Conservation (phyloP, 2,329 filamentous ascomycete species). For the Albophoma yamanashiensis region DNA sequence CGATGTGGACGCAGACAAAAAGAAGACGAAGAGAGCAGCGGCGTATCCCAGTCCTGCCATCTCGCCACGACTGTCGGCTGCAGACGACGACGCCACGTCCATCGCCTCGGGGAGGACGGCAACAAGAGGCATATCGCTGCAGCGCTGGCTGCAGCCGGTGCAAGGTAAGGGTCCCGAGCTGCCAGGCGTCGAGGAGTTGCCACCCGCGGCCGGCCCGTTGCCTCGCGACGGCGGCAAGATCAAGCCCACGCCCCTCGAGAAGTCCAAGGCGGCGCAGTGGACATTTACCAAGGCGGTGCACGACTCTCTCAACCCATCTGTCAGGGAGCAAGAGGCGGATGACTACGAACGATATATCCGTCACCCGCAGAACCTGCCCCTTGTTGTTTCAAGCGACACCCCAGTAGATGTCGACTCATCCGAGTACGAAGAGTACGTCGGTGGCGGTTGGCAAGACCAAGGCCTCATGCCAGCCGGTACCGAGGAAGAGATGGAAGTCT, state of each 20-base stretch:
- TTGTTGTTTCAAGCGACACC: constrained; percentile 63
- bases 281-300: constrained; percentile 78
- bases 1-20: constrained; percentile 51
- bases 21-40: constrained; percentile 55
- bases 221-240: constrained; percentile 19
- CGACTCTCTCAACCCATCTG: constrained; percentile 75
- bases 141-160: constrained; percentile 49
- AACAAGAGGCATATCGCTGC: constrained; percentile 41
- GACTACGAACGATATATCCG: constrained; percentile 85
- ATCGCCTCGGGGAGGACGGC: constrained; percentile 25
- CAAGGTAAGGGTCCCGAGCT: constrained; percentile 20
- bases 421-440: constrained; percentile 75
- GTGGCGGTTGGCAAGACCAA: constrained; percentile 54
- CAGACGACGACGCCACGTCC: constrained; percentile 30
- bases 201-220: neutral
- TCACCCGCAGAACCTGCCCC: constrained; percentile 79
- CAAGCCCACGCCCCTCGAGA: constrained; percentile 56
- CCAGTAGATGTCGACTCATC: constrained; percentile 46
- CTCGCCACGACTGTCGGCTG: constrained; percentile 14
- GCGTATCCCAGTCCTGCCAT: constrained; percentile 54
- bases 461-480: constrained; percentile 41
- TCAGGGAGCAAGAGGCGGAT: constrained; percentile 63
- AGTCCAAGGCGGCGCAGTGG: constrained; percentile 75
- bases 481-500: constrained; percentile 41
- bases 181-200: neutral